Evolutionary conservation across 371 early-diverging fungal genomes (phyloP).

Genomic region (Mucor ambiguus): DNA sequence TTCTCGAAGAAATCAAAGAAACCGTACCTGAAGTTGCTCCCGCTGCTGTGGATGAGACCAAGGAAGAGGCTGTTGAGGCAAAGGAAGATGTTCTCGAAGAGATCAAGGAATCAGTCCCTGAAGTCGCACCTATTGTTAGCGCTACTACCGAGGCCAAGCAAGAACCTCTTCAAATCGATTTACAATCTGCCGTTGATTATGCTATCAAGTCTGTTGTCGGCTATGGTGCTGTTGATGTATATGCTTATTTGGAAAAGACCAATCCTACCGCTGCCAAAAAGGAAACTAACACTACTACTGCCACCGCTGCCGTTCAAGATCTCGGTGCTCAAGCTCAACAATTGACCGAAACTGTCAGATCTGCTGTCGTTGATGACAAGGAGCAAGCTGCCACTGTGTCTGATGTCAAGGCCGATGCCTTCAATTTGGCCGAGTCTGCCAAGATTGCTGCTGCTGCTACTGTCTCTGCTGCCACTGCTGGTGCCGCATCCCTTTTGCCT

Average conservation of each 20-base stretch:
- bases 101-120: constrained; percentile 9
- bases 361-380: constrained; percentile 6
- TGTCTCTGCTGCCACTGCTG: constrained; percentile 12
- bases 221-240: constrained; percentile 12
- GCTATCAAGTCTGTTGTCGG: constrained; percentile 26
- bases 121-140: constrained; percentile 7
- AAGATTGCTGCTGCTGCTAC: constrained; percentile 11
- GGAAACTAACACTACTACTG: background rate
- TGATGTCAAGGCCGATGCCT: constrained; percentile 12
- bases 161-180: background rate
- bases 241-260: constrained; percentile 10
- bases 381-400: constrained; percentile 1
- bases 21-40: constrained; percentile 18
- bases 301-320: constrained; percentile 9
- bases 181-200: constrained; percentile 19
- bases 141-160: constrained; percentile 11
- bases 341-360: constrained; percentile 10
- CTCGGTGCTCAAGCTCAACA: constrained; percentile 11
- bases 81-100: constrained; percentile 19
- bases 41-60: constrained; percentile 19
- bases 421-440: constrained; percentile 12
- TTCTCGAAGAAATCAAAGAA: constrained; percentile 14
- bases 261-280: background rate
- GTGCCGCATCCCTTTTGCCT: constrained; percentile 10
- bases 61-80: constrained; percentile 31